Evolutionary conservation across 139 green algal species (phyloP).

Genomic region (Penium margaritaceum): DNA sequence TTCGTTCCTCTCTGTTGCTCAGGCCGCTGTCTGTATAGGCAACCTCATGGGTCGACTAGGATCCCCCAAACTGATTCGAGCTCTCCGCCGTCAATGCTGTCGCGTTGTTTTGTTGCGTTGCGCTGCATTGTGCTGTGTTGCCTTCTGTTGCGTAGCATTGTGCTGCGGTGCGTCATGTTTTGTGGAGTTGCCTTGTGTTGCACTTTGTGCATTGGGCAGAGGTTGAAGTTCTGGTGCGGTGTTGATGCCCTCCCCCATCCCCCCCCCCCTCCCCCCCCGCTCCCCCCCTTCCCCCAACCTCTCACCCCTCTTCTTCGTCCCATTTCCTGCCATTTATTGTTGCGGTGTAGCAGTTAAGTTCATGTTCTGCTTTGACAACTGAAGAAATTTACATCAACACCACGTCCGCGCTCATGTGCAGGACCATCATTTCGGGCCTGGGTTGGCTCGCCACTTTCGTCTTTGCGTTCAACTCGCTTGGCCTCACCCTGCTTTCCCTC

Average conservation of each 20-base stretch:
- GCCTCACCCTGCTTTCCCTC: constrained; percentile 22
- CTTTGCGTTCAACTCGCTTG: constrained; percentile 36
- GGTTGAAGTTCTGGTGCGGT: not conserved
- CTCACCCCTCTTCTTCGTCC: not conserved
- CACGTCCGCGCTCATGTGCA: constrained; percentile 2
- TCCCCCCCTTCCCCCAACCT: not conserved
- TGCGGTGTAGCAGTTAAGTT: not conserved
- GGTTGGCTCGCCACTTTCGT: constrained; percentile 34
- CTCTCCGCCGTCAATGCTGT: no score
- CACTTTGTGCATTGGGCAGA: not conserved
- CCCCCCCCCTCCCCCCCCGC: not conserved
- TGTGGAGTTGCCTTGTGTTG: not conserved
- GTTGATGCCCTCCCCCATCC: not conserved
- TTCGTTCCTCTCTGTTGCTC: no score
- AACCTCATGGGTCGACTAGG: no score
- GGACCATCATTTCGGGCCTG: constrained; percentile 35
- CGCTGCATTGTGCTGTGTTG: not conserved
- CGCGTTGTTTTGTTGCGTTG: not conserved
- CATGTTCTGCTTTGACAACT: not conserved
- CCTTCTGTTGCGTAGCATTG: not conserved
- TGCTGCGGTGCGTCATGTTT: not conserved
- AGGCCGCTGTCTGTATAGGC: no score
- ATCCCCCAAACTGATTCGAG: no score
- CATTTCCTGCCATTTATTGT: not conserved
- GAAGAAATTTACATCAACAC: no score